Evolutionary conservation across 169 alveolate species (phyloP), one percentile per base, ranked within the genome.

Genomic region (Besnoitia besnoiti): DNA sequence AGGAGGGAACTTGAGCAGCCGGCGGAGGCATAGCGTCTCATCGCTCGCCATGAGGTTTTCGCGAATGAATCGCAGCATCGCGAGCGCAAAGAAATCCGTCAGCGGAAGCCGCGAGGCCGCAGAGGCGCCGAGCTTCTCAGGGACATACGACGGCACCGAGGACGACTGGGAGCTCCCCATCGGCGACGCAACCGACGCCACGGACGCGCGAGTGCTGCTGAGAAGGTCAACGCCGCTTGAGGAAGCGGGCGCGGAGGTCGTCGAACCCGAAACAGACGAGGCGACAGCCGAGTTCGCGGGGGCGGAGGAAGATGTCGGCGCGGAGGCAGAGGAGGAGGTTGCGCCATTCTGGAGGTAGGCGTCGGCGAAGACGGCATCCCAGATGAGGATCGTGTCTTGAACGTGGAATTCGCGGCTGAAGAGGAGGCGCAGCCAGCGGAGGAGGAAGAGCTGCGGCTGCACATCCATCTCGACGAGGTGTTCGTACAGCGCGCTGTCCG

Each of bases 351-450:
- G 67, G 59, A 90, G 93, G 90, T 93, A 90, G 24, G 92, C 89
- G n/a, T 85, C 94, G 44, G 97, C 95, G 47, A 97, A 95, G 40
- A 96, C 89, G 37, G 95, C 95, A 94, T 97, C 98, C 98, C 98
- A 97, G 35, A 96, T 89, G 40, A 67, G 91, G 46, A 96, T 91
- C 27, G 97, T 95, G 62, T 96, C 96, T 33, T 95, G 90, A 76
- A 96, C 76, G 79, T 96, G 97, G 82, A 96, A 96, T 85, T 97
- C 98, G 42, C 98, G 90, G 59, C 95, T 95, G 51, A 96, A 95
- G 47, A 97, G 92, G 84, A 98, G 97, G 88, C 98, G 96, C 39
- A 96, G 47, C 97, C 98, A 97, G 94, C 97, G 97, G 67, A 93
- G 96, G 49, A 97, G 89, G 90, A 96, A 96, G 39, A 96, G 96